Conservation (phyloP, 2,329 filamentous ascomycete species). For the Talaromyces marneffei region DNA sequence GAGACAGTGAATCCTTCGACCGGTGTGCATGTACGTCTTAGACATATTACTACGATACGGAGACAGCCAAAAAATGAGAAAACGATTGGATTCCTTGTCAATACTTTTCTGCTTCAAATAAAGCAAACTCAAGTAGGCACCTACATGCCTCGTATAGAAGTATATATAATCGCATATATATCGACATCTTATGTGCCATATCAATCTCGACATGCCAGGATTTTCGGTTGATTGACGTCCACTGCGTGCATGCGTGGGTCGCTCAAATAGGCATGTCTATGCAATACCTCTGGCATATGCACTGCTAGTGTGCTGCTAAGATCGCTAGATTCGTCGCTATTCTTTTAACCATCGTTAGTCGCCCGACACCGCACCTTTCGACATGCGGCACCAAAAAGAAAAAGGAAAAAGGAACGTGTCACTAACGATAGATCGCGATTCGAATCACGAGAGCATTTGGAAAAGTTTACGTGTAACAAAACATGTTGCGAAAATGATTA, state of each 20-base stretch:
- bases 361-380: constrained; percentile 3
- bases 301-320: background rate
- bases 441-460: background rate
- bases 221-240: background rate
- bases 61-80: background rate
- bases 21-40: background rate
- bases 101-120: background rate
- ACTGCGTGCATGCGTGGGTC: background rate
- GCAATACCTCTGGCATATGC: background rate
- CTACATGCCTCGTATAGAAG: background rate
- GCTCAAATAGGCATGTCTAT: background rate
- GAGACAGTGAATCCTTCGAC: background rate
- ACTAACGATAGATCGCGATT: background rate
- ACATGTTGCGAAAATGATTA: background rate
- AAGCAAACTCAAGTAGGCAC: no score
- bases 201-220: background rate
- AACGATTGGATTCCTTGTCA: background rate
- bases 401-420: background rate
- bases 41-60: no score
- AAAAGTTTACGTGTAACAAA: background rate
- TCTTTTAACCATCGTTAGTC: background rate
- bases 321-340: background rate
- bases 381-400: background rate
- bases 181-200: background rate
- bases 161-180: background rate